Conservation (phyloP, 495 filamentous ascomycete genomes). For the Cryomyces antarcticus region DNA sequence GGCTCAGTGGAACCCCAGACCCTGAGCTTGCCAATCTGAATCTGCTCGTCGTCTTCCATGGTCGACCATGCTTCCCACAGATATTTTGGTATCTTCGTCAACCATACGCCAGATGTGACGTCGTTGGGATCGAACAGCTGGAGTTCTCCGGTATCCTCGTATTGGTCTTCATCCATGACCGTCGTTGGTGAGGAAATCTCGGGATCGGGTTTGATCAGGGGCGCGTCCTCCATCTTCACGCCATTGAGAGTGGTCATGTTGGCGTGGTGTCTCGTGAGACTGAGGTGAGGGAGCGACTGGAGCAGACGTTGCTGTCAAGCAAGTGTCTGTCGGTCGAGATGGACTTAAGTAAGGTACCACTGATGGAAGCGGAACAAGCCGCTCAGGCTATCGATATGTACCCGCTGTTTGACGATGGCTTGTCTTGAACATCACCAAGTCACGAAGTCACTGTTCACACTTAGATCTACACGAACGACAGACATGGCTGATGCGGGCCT, state of each 20-base stretch:
- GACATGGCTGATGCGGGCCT: too few species aligned
- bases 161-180: slow-evolving; percentile 56
- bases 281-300: too few species aligned
- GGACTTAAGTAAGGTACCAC: too few species aligned
- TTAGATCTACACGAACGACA: too few species aligned
- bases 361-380: too few species aligned
- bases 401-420: too few species aligned
- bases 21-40: slow-evolving; percentile 59
- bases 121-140: slow-evolving; percentile 43
- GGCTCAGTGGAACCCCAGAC: slow-evolving; percentile 16
- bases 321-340: too few species aligned
- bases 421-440: too few species aligned
- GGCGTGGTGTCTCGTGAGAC: background rate
- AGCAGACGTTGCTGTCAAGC: too few species aligned
- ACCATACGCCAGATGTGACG: slow-evolving; percentile 21
- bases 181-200: slow-evolving; percentile 37
- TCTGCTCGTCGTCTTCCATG: slow-evolving; percentile 37
- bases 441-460: too few species aligned
- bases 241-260: slow-evolving; percentile 9
- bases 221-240: slow-evolving; percentile 22
- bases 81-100: slow-evolving; percentile 56
- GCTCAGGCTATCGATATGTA: too few species aligned
- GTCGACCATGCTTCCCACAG: slow-evolving; percentile 51
- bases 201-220: slow-evolving; percentile 44
- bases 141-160: slow-evolving; percentile 77